These are phyloP conservation scores for Candida quercuum DNA, from an alignment of 805 yeast genomes.

Conservation along the genomic window DNA sequence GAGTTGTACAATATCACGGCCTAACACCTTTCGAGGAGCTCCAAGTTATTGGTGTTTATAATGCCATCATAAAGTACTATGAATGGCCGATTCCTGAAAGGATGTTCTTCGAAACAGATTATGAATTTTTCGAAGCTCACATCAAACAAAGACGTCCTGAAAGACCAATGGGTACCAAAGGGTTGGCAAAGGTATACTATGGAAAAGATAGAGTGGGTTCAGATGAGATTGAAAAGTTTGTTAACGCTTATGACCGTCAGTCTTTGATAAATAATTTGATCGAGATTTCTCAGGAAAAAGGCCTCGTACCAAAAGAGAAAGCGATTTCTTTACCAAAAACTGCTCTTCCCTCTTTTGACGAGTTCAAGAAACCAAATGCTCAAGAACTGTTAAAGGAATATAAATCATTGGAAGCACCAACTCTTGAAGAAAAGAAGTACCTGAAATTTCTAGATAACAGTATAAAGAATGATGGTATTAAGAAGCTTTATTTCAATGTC, in stretches of 20 bases:
- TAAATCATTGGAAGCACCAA: slow-evolving; percentile 9
- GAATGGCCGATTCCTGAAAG: slow-evolving; percentile 25
- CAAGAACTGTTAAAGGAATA: slow-evolving; percentile 10
- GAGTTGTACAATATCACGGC: slow-evolving; percentile 9
- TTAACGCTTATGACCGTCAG: slow-evolving; percentile 6
- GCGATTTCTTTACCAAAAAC: slow-evolving; percentile 11
- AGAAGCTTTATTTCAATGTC: slow-evolving; percentile 23
- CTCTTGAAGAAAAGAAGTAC: slow-evolving; percentile 19
- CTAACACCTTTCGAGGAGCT: slow-evolving; percentile 21
- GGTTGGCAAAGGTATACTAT: slow-evolving; percentile 13
- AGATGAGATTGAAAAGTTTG: slow-evolving; percentile 5
- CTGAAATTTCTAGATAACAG: slow-evolving; percentile 22
- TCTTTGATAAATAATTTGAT: slow-evolving; percentile 5
- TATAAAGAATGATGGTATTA: slow-evolving; percentile 16
- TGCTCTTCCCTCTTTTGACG: slow-evolving; percentile 8
- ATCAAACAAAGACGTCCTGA: slow-evolving; percentile 15
- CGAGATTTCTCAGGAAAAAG: slow-evolving; percentile 5
- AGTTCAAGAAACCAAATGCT: slow-evolving; percentile 16
- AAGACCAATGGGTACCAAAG: slow-evolving; percentile 17
- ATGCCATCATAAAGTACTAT: slow-evolving; percentile 23
- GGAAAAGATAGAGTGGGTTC: slow-evolving; percentile 3
- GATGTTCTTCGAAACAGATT: slow-evolving; percentile 22
- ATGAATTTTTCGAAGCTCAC: slow-evolving; percentile 22
- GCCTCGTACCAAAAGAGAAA: slow-evolving; percentile 1
- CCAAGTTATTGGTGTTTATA: slow-evolving; percentile 23